phyloP scores from a whole-genome alignment of 1,139 yeast genomes.

The Sugiyamaella sp. region DNA sequence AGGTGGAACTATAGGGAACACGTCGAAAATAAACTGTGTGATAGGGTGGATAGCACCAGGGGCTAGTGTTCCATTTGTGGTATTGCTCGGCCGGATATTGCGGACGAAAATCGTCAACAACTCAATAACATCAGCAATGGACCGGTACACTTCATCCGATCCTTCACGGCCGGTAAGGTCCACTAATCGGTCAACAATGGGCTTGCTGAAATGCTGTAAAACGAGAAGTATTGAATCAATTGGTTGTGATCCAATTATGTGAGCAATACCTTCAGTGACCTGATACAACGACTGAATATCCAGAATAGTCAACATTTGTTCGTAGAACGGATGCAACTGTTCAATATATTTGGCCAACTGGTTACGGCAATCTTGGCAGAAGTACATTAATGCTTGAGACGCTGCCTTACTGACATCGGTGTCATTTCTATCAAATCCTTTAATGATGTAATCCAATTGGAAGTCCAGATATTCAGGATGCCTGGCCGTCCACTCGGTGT shows the following conservation, averaged over 20 bases:
- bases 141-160: conserved; percentile 47
- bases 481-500: conserved; percentile 90
- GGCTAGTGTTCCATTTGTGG: conserved; percentile 23
- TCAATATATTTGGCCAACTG: conserved; percentile 70
- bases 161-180: conserved; percentile 34
- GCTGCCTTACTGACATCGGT: conserved; percentile 78
- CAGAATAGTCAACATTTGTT: conserved; percentile 56
- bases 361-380: conserved; percentile 86
- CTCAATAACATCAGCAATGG: conserved; percentile 77
- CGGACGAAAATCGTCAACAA: conserved; percentile 70
- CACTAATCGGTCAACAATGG: conserved; percentile 58
- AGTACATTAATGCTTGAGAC: conserved; percentile 90
- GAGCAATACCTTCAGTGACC: conserved; percentile 87
- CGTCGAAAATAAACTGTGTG: conserved; percentile 57
- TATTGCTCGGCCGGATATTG: conserved; percentile 46
- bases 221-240: conserved; percentile 48
- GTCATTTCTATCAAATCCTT: conserved; percentile 60
- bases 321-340: conserved; percentile 76
- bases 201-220: conserved; percentile 65
- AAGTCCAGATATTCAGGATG: conserved; percentile 82
- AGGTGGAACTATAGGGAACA: conserved; percentile 61
- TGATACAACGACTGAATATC: conserved; percentile 76
- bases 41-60: conserved; percentile 51
- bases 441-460: conserved; percentile 81
- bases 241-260: conserved; percentile 67